Conservation (phyloP, 139 green algal genomes). For the Tetraselmis chui region DNA sequence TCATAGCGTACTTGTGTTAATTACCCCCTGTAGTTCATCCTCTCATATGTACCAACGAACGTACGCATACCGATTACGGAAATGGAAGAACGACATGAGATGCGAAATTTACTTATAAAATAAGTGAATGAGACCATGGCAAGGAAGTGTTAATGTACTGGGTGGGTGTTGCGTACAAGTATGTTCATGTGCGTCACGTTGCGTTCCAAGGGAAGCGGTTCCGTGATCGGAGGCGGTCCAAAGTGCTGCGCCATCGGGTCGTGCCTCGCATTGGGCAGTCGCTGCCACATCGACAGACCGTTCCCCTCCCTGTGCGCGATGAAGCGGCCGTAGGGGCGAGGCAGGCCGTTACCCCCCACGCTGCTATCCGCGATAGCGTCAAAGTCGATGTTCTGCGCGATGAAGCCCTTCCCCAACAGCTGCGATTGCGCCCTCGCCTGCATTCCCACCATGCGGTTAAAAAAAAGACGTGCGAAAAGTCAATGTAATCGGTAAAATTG, state of each 20-base stretch:
- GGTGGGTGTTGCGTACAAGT: too few species aligned
- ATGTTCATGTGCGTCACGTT: not conserved
- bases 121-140: too few species aligned
- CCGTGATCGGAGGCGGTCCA: not conserved
- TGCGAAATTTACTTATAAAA: too few species aligned
- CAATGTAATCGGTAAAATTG: too few species aligned
- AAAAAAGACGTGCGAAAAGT: too few species aligned
- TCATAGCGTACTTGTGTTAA: too few species aligned
- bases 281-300: slow-evolving; percentile 1
- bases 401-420: not conserved
- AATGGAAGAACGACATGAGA: too few species aligned
- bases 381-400: slow-evolving; percentile 10
- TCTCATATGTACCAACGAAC: too few species aligned
- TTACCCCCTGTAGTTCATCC: too few species aligned
- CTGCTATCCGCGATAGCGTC: slow-evolving; percentile 17
- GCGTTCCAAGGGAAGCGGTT: not conserved
- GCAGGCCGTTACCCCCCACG: slow-evolving; percentile 19
- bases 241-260: not conserved
- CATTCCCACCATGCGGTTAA: too few species aligned
- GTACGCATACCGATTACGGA: too few species aligned
- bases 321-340: slow-evolving; percentile 23
- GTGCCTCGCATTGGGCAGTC: not conserved
- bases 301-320: slow-evolving; percentile 11
- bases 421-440: not conserved
- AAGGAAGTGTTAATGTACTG: too few species aligned